A percentile compares a stretch with the other conserved stretches of the same genome.
Evolutionary conservation across 805 yeast species (phyloP).

Genomic region (Zygotorulaspora chibaensis): DNA sequence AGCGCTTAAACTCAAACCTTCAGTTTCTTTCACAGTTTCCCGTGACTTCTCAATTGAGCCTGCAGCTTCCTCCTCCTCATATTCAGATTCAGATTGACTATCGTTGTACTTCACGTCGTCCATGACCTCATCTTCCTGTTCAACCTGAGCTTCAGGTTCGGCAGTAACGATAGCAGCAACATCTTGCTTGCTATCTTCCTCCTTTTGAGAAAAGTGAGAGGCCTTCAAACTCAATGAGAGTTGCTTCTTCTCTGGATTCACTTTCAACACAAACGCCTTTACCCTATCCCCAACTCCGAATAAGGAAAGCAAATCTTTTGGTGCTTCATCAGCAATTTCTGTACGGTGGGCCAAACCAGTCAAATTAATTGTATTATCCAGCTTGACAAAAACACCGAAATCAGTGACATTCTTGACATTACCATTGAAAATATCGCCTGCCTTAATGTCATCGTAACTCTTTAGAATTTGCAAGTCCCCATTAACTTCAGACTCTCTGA

Average conservation of each 20-base stretch:
- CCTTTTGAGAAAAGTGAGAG: constrained; percentile 58
- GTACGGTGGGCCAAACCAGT: constrained; percentile 86
- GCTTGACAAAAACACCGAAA: constrained; percentile 84
- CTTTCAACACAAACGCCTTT: constrained; percentile 69
- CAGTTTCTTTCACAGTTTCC: constrained; percentile 24
- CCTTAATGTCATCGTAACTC: constrained; percentile 60
- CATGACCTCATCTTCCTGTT: constrained; percentile 26
- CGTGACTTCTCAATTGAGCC: constrained; percentile 31
- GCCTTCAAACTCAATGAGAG: constrained; percentile 92
- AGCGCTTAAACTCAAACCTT: constrained; percentile 66
- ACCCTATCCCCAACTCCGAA: constrained; percentile 90
- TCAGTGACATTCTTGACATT: constrained; percentile 71
- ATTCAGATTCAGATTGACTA: constrained; percentile 33
- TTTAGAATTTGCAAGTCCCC: constrained; percentile 61
- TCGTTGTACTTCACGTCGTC: constrained; percentile 32
- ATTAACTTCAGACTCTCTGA: constrained; percentile 74
- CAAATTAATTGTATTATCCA: constrained; percentile 68
- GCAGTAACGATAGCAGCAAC: constrained; percentile 20
- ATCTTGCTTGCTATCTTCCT: constrained; percentile 30
- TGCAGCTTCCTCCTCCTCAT: constrained; percentile 31
- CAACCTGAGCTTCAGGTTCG: constrained; percentile 22
- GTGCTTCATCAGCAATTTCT: constrained; percentile 68
- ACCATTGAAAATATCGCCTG: constrained; percentile 74
- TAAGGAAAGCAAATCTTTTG: constrained; percentile 54
- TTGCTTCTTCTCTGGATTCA: constrained; percentile 63